These are phyloP conservation scores for Biscogniauxia marginata DNA, from an alignment of 2,329 filamentous ascomycete genomes.

Conservation along the genomic window DNA sequence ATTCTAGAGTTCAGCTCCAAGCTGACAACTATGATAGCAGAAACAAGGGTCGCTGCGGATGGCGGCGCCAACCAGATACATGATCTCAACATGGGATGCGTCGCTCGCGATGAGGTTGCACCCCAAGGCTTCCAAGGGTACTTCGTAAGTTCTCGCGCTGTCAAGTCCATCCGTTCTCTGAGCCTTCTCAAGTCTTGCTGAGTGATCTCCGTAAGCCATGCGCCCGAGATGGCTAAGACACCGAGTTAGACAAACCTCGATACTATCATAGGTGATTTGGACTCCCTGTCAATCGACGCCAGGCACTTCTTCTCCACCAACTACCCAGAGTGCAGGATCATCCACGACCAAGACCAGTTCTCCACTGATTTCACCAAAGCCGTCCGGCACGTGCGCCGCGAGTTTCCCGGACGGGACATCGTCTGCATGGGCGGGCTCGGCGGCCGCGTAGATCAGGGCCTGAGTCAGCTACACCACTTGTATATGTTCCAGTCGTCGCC, in stretches of 20 bases:
- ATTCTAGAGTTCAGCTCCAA: background rate
- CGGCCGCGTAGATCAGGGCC: conserved; percentile 87
- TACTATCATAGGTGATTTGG: conserved; percentile 84
- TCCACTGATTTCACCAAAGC: conserved; percentile 91
- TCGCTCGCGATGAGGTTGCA: background rate
- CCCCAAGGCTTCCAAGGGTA: background rate
- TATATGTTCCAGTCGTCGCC: conserved; percentile 57
- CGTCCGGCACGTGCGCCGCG: conserved; percentile 38
- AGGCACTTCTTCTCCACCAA: conserved; percentile 64
- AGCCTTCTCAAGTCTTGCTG: too few relatives aligned
- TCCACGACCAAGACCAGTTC: conserved; percentile 76
- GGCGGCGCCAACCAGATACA: conserved; percentile 81
- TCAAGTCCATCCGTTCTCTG: too few relatives aligned
- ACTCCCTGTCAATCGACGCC: conserved; percentile 69
- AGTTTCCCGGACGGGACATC: conserved; percentile 50
- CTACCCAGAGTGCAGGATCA: conserved; percentile 53
- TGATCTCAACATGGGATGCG: conserved; percentile 28
- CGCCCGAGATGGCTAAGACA: background rate
- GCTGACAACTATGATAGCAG: conserved; percentile 46
- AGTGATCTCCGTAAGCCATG: background rate
- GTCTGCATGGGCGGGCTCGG: conserved; percentile 81
- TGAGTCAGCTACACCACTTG: conserved; percentile 86
- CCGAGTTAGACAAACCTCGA: conserved; percentile 55
- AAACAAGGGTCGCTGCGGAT: conserved; percentile 77
- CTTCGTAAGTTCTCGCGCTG: conserved; percentile 9